Evolutionary conservation across 1,139 yeast species (phyloP), one percentile per base, ranked within the genome.

Genomic region (Geotrichum histeridarum): DNA sequence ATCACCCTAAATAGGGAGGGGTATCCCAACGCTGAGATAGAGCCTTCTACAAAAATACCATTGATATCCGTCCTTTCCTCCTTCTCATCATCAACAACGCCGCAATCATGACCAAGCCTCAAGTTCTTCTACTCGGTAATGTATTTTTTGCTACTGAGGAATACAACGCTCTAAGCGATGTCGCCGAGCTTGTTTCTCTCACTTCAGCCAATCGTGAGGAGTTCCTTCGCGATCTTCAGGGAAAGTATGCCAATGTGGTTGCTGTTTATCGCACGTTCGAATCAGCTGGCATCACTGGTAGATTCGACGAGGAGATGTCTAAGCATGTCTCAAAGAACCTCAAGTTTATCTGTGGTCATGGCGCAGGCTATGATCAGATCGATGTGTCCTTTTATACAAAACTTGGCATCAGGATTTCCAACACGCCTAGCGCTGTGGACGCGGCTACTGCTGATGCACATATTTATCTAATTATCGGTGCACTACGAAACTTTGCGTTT

Each of bases 321-420:
- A 64, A 69, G 11, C 71, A 73, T 36, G 73, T 93, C 54, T 95
- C 96, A 2, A 59, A 74, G 0, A 67, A 82, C 0, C 77, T 91
- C 32, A 80, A 81, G 63, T 77, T 82, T 12, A 75, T 93, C 18
- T 77, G 86, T 62, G 95, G 89, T 70, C 77, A 81, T 63, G 97
- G 98, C 54, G 99, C 99, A 0, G 98, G 99, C 5, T 93, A 93
- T 69, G 98, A 93, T 67, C 57, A 64, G 42, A 72, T 82, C 51
- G 82, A 81, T 59, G 76, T 78, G 18, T 73, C 71, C 22, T 76
- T 80, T 15, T 76, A 79, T 61, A 73, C 78, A 12, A 71, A 69
- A 15, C 70, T 73, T 42, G 77, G 77, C 32, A 78, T 85, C 56
- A 86, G 81, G 67, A 70, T 84, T 15, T 78, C 86, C n/a, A 83